Percentiles rank a stretch among this genome's conserved stretches.
phyloP scores from a whole-genome alignment of 2,329 filamentous ascomycete species.

The Penicillium sp. region DNA sequence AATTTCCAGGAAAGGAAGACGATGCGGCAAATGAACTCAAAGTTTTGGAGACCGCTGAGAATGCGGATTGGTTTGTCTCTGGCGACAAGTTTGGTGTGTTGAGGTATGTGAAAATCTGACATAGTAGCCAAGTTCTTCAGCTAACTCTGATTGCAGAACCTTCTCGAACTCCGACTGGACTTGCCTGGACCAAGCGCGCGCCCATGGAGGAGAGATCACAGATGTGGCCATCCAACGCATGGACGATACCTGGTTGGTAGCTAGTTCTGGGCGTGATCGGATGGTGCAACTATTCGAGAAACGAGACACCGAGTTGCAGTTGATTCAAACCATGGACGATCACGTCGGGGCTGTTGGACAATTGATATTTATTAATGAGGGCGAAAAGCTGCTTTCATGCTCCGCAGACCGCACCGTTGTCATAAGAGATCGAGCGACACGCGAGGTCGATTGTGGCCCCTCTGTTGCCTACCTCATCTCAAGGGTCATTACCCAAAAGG shows the following conservation, averaged over 20 bases:
- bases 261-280: constrained; percentile 81
- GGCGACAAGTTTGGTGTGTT: constrained; percentile 87
- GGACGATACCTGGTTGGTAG: constrained; percentile 64
- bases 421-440: constrained; percentile 72
- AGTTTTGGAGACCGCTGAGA: constrained; percentile 57
- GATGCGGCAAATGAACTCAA: constrained; percentile 57
- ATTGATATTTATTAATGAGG: constrained; percentile 71
- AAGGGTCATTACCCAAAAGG: constrained; percentile 76
- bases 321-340: constrained; percentile 88
- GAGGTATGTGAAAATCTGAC: constrained; percentile 40
- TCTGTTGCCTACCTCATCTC: constrained; percentile 73
- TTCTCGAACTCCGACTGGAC: constrained; percentile 53
- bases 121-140: not conserved
- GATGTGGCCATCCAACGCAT: constrained; percentile 71
- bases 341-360: constrained; percentile 83
- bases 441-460: constrained; percentile 54
- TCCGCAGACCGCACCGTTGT: constrained; percentile 86
- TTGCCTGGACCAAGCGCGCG: constrained; percentile 71
- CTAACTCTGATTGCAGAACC: constrained; percentile 28
- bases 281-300: constrained; percentile 86
- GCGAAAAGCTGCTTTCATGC: constrained; percentile 72
- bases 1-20: constrained; percentile 45
- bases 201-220: constrained; percentile 81
- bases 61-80: constrained; percentile 68
- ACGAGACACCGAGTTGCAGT: constrained; percentile 60